These are phyloP conservation scores for Exophiala aquamarina DNA, from an alignment of 2,329 filamentous ascomycete genomes.

Conservation along the genomic window DNA sequence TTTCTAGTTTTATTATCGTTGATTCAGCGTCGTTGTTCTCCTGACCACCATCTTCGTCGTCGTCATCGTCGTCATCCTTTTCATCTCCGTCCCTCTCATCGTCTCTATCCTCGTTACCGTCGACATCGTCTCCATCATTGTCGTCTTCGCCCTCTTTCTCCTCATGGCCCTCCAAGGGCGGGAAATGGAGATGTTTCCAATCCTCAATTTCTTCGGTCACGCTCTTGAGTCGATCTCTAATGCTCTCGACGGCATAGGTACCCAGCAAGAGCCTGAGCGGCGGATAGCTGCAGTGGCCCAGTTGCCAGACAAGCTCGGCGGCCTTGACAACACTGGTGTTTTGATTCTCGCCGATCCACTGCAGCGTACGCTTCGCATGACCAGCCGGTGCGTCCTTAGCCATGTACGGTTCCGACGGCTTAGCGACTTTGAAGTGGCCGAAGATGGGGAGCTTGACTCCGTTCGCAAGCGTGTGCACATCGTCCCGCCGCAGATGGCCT, in stretches of 20 bases:
- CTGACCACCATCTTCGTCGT: constrained; percentile 1
- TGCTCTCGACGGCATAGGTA: constrained; percentile 93
- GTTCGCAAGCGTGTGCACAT: constrained; percentile 3
- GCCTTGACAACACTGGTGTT: constrained; percentile 91
- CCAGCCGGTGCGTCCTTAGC: constrained; percentile 76
- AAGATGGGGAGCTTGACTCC: constrained; percentile 66
- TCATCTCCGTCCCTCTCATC: constrained; percentile 11
- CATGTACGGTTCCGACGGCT: constrained; percentile 77
- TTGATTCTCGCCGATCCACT: constrained; percentile 91
- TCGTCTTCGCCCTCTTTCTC: constrained; percentile 22
- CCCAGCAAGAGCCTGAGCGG: constrained; percentile 83
- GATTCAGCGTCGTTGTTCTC: background rate
- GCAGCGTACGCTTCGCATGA: constrained; percentile 86
- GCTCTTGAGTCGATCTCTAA: constrained; percentile 81
- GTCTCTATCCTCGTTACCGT: too few relatives aligned
- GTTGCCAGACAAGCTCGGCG: constrained; percentile 89
- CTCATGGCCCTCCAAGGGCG: constrained; percentile 36
- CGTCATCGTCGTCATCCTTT: constrained; percentile 6
- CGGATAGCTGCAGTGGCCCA: constrained; percentile 92
- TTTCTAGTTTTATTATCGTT: background rate
- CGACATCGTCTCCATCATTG: constrained; percentile 16
- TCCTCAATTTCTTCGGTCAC: constrained; percentile 95
- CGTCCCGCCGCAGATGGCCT: constrained; percentile 78
- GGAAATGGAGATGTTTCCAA: constrained; percentile 83
- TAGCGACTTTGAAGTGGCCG: constrained; percentile 89